Percentiles rank a stretch among this genome's conserved stretches.
phyloP scores from a whole-genome alignment of 495 filamentous ascomycete species.

The Daldinia grandis region DNA sequence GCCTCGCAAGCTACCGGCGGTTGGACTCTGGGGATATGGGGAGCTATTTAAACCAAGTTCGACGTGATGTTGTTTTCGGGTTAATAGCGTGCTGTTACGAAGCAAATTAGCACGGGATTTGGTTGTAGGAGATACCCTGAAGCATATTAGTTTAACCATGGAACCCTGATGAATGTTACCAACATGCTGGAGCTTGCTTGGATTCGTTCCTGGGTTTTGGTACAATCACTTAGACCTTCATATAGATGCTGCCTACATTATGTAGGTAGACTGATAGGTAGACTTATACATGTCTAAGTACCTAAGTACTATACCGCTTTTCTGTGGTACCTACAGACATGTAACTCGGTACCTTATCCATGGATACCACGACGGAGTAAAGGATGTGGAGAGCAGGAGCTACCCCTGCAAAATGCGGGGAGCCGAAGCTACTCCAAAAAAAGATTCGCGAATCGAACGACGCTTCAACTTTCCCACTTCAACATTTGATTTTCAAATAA shows the following conservation, averaged over 20 bases:
- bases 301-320: not conserved
- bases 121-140: conserved; percentile 38
- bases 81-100: not conserved
- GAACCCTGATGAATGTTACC: conserved; percentile 5
- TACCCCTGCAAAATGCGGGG: conserved; percentile 40
- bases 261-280: not conserved
- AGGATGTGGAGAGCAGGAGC: conserved; percentile 17
- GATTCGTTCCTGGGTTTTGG: not conserved
- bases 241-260: not conserved
- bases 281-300: not conserved
- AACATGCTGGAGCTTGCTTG: not conserved
- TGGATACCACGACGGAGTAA: not conserved
- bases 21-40: conserved; percentile 87
- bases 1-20: conserved; percentile 67
- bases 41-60: conserved; percentile 41
- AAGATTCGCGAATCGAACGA: conserved; percentile 31
- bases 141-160: conserved; percentile 14
- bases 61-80: not conserved
- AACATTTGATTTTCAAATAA: not conserved
- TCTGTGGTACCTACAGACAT: not conserved
- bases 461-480: conserved; percentile 6
- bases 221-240: not conserved
- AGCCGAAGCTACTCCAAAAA: conserved; percentile 35
- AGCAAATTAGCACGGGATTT: conserved; percentile 12
- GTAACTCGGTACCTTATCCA: not conserved